These are phyloP conservation scores for Sechiopsis laciniata DNA, from an alignment of 306 rosid genomes.

Conservation along the genomic window DNA sequence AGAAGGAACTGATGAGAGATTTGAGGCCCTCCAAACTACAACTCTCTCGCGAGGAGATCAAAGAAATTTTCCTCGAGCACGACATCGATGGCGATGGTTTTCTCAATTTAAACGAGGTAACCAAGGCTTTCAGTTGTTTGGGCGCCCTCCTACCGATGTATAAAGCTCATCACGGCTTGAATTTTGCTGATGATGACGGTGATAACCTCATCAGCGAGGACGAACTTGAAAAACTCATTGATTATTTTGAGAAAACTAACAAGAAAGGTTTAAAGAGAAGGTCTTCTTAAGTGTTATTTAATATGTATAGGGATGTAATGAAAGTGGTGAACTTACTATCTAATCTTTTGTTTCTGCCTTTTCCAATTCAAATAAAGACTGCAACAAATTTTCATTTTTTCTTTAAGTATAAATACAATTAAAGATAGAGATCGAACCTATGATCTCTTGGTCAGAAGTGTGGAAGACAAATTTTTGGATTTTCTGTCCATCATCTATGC, in stretches of 20 bases:
- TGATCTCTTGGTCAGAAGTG: no score
- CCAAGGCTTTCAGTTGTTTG: not conserved
- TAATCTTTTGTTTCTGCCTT: no score
- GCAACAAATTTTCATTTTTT: no score
- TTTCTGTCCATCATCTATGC: no score
- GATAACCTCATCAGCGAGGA: not conserved
- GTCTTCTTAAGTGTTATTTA: not conserved
- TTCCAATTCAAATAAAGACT: not conserved
- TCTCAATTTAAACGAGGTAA: not conserved
- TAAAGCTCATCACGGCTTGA: not conserved
- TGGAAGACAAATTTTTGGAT: no score
- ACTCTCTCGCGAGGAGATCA: not conserved
- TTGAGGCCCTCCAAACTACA: not conserved
- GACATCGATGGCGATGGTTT: constrained; percentile 14
- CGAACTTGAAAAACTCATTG: not conserved
- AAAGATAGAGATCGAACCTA: no score
- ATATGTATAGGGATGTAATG: not conserved
- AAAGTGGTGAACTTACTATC: not conserved
- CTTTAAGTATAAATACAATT: no score
- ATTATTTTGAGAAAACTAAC: constrained; percentile 7
- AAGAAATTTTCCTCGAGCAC: not conserved
- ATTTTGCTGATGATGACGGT: not conserved
- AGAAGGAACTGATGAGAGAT: not conserved
- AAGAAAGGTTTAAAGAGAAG: not conserved
- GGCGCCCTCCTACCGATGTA: not conserved